Evolutionary conservation across 306 rosid species (phyloP), one percentile per base, ranked within the genome.

Genomic region (Psophocarpus tetragonolobus): DNA sequence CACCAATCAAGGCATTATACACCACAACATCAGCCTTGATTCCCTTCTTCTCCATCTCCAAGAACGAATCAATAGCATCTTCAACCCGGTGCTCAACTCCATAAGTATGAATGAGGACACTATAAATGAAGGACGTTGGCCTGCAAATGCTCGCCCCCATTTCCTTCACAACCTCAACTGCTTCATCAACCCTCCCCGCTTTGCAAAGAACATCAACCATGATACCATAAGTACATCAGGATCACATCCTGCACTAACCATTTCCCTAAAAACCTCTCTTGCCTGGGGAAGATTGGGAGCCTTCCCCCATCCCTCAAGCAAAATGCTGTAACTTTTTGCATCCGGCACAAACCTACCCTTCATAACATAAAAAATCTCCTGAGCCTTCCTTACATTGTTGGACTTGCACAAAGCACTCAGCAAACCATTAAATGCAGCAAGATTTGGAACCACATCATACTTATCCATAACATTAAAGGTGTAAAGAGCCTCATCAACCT

Each of bases 301-400:
- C 81, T 76, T 92, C 8, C 98, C 98, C 97, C 97, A 94, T 27
- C 97, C 98, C 29, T 81, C 91, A 64, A 94, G 89, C 79, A 94
- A 76, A 71, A 94, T 90, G 79, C 97, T 92, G 24, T 81, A 92
- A 44, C 86, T 94, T 74, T 92, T 94, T 0, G 92, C 81, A 72
- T 90, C 97, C 0, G 92, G 95, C 33, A 74, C 81, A 79, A 87
- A 94, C 60, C 75, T 81, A 47, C 81, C 97, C 86, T 84, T 90
- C 85, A 82, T 86, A 23, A 68, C 45, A 44, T 92, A 92, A 79
- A 90, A 94, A 44, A 94, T 84, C 90, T 94, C 98, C 57, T 92
- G 97, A 57, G 97, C 98, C 89, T 92, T 94, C 88, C 97, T 88
- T 45, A 88, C 92, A 88, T 90, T 94, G 74, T 84, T 89, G 71